Percentiles rank a stretch among this genome's conserved stretches.
These are phyloP conservation scores for Boechera divaricarpa DNA, from an alignment of 345 rosid genomes.

Conservation along the genomic window DNA sequence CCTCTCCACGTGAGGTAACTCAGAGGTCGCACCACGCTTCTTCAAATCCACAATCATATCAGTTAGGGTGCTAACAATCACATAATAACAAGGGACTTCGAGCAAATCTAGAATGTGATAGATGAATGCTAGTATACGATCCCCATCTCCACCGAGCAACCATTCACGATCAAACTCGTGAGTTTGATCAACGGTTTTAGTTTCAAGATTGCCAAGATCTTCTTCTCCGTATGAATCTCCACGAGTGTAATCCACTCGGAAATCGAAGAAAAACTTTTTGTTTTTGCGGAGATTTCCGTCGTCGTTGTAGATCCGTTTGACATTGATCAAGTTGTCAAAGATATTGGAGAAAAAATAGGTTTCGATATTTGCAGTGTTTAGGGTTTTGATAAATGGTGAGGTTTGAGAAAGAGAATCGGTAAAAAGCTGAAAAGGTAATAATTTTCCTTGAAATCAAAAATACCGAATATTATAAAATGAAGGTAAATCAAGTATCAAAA, in stretches of 20 bases:
- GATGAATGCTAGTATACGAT: neutral
- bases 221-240: neutral
- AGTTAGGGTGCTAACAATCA: neutral
- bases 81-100: neutral
- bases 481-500: neutral
- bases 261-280: neutral
- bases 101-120: constrained; percentile 6
- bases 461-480: neutral
- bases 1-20: neutral
- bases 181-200: neutral
- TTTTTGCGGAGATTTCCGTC: neutral
- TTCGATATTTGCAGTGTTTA: neutral
- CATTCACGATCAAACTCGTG: neutral
- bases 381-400: neutral
- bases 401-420: neutral
- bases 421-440: neutral
- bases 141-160: neutral
- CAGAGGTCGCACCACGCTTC: neutral
- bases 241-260: neutral
- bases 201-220: neutral
- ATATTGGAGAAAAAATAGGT: neutral
- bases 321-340: neutral
- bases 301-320: neutral
- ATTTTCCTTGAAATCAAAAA: neutral
- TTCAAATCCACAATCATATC: neutral